These are phyloP conservation scores for Pythium aphanidermatum DNA, from an alignment of 352 stramenopile species.

Conservation along the genomic window DNA sequence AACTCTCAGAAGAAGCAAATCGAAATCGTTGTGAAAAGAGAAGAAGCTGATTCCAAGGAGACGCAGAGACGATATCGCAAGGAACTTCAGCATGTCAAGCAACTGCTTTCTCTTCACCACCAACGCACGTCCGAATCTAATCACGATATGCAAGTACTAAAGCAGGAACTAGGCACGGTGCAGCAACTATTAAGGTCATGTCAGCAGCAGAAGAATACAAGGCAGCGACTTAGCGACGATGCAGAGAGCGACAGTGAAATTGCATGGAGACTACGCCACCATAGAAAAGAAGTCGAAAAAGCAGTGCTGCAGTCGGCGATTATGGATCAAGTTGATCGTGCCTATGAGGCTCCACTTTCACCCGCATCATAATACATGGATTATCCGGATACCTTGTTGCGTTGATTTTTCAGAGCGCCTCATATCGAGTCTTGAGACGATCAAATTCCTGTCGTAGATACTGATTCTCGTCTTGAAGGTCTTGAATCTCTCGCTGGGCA, in stretches of 20 bases:
- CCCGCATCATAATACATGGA: no score
- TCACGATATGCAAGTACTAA: constrained; percentile 42
- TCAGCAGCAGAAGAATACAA: constrained; percentile 7
- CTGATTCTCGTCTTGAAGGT: constrained; percentile 62
- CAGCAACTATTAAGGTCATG: constrained; percentile 39
- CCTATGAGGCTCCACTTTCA: no score
- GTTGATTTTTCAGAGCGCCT: constrained; percentile 24
- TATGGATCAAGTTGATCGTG: constrained; percentile 32
- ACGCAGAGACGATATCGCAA: constrained; percentile 20
- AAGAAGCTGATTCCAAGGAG: constrained; percentile 20
- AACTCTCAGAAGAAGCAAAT: constrained; percentile 11
- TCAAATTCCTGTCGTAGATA: constrained; percentile 65
- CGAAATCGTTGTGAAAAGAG: constrained; percentile 16
- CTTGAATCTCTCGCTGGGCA: constrained; percentile 27
- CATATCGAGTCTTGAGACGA: constrained; percentile 58
- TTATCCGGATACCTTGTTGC: constrained; percentile 4
- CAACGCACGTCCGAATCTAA: constrained; percentile 38
- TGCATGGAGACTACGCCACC: constrained; percentile 2
- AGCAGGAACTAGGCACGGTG: constrained; percentile 39
- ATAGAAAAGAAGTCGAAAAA: constrained; percentile 22
- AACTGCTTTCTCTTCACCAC: constrained; percentile 42
- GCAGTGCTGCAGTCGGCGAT: constrained; percentile 32
- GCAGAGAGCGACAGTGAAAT: constrained; percentile 4
- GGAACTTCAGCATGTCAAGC: constrained; percentile 36
- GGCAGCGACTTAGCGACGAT: neutral